Base-by-base conservation (phyloP, 2,329 filamentous ascomycete species). In the Epichloe bromicola region DNA sequence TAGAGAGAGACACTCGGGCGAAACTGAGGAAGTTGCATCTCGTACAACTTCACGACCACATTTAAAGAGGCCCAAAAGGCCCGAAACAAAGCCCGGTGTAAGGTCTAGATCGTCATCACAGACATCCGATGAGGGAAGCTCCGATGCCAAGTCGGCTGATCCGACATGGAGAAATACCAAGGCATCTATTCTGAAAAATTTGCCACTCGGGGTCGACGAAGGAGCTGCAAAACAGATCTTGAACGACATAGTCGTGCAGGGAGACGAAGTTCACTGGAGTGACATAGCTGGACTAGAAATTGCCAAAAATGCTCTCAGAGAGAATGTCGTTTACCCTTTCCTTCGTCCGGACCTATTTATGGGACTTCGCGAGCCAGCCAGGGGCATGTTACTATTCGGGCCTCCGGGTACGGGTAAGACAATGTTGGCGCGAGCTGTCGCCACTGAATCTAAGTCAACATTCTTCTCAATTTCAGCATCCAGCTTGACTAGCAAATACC, bases 351-450 rank as follows among this genome's bases (percentile, higher is more conserved):
- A 98, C 67, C 71, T 98, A 2, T 98, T 98, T 70, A 93, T 91
- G 79, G 93, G 93, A 0, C 75, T 98, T 11, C 85, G 93, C 39
- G 93, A 98, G 63, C 93, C 93, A 19, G 91, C 93, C 14, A 77
- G 89, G 52, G 93, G 93, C 5, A 97, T 98, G 88, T 75, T 98
- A 1, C 75, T 98, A 1, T 98, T 98, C 63, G 93, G 93, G 0
- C 93, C 93, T 1, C 93, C 93, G 0, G 93, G 93, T n/a, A 98
- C 93, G 0, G 93, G 93, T 49, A 98, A 98, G 68, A 98, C 93
- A 0, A 98, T 98, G 93, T 74, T 98, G 38, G 93, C 93, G 10
- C 80, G 93, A 56, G 65, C 67, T n/a, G 91, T 97, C 1, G 93
- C 93, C 1, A 97, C 93, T 0, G 93, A 98, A 66, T 95, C 88